Evolutionary conservation across 1,284 basidiomycete genomes (phyloP).

Genomic region (Rhodofomes roseus): DNA sequence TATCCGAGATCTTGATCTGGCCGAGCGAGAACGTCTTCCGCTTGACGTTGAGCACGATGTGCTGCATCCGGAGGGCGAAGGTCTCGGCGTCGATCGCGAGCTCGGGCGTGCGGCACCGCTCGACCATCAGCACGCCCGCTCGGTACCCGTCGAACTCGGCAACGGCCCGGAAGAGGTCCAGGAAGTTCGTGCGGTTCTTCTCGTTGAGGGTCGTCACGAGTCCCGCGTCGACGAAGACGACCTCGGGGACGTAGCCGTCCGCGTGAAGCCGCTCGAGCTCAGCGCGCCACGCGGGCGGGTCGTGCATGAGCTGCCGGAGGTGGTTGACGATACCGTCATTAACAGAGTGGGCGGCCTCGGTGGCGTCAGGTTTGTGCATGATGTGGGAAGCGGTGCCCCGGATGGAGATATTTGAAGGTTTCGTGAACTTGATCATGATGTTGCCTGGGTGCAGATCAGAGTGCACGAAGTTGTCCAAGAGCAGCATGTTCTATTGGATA

Average conservation of each 20-base stretch:
- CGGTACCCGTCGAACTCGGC: constrained; percentile 97
- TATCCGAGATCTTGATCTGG: constrained; percentile 93
- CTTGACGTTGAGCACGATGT: constrained; percentile 91
- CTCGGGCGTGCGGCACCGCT: constrained; percentile 91
- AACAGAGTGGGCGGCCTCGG: constrained; percentile 10
- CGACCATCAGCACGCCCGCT: constrained; percentile 94
- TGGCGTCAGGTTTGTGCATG: constrained; percentile 27
- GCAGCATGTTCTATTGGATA: constrained; percentile 82
- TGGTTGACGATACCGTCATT: constrained; percentile 62
- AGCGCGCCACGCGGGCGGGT: constrained; percentile 66
- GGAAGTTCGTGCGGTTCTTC: constrained; percentile 85
- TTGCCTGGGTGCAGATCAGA: constrained; percentile 94
- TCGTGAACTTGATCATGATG: constrained; percentile 96
- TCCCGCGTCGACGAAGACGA: constrained; percentile 96
- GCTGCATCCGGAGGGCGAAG: constrained; percentile 97
- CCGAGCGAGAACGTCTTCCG: constrained; percentile 95
- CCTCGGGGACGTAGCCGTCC: constrained; percentile 87
- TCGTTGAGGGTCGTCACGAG: constrained; percentile 86
- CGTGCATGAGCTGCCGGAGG: constrained; percentile 55
- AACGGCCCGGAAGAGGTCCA: constrained; percentile 94
- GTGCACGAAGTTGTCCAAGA: constrained; percentile 98
- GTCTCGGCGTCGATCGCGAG: constrained; percentile 89
- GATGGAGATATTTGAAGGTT: constrained; percentile 60
- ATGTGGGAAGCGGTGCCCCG: constrained; percentile 45
- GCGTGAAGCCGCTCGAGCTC: constrained; percentile 64